These are phyloP conservation scores for Erodium maritimum DNA, from an alignment of 345 rosid species.

Conservation along the genomic window DNA sequence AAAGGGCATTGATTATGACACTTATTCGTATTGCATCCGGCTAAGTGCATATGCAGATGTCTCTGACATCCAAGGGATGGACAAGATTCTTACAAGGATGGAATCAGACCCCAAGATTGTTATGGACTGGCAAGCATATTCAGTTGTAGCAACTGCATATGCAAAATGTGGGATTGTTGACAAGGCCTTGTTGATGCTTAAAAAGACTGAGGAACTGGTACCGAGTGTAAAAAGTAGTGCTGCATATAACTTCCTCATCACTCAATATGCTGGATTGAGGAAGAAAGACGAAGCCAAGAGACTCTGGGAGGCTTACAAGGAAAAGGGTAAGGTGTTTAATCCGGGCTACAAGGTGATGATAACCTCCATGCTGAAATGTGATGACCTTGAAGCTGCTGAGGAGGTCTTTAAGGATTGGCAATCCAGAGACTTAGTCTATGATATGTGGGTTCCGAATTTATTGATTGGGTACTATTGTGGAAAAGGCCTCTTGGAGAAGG, in stretches of 20 bases:
- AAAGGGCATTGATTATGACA: slow-evolving; percentile 12
- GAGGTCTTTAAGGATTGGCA: slow-evolving; percentile 31
- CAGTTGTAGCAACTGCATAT: slow-evolving; percentile 14
- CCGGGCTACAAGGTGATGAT: slow-evolving; percentile 14
- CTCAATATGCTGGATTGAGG: slow-evolving; percentile 21
- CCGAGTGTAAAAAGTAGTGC: neutral
- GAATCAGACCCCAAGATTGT: slow-evolving; percentile 17
- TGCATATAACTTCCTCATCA: slow-evolving; percentile 16
- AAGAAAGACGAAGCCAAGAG: slow-evolving; percentile 31
- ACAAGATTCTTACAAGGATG: slow-evolving; percentile 13
- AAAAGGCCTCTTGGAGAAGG: slow-evolving; percentile 25
- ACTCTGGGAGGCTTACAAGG: slow-evolving; percentile 28
- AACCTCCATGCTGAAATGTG: slow-evolving; percentile 20
- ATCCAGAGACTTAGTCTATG: slow-evolving; percentile 2
- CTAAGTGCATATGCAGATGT: slow-evolving; percentile 20
- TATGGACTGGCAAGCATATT: slow-evolving; percentile 13
- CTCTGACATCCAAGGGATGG: slow-evolving; percentile 17
- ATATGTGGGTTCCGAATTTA: slow-evolving; percentile 19
- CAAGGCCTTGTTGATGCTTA: slow-evolving; percentile 21
- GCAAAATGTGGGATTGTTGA: slow-evolving; percentile 14
- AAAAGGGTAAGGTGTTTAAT: slow-evolving; percentile 8
- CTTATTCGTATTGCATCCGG: slow-evolving; percentile 7
- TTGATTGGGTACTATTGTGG: slow-evolving; percentile 18
- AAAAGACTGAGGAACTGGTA: slow-evolving; percentile 21
- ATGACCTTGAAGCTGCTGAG: slow-evolving; percentile 33